phyloP scores from a whole-genome alignment of 768 basidiomycete species.

The Naematelia aurantialba region DNA sequence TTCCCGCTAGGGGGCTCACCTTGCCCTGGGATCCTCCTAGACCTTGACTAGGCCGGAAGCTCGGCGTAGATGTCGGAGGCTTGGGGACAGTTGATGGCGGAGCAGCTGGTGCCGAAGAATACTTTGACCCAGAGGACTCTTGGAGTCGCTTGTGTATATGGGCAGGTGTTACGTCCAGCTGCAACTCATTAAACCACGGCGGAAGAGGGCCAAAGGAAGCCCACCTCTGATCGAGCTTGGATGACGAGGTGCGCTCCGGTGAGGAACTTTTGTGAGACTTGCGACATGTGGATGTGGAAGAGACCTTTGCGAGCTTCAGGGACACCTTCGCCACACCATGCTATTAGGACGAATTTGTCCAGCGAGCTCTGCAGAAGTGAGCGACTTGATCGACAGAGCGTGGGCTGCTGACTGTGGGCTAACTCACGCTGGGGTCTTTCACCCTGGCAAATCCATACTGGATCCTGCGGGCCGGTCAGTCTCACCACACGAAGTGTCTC shows the following conservation, averaged over 20 bases:
- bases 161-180: constrained; percentile 75
- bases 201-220: constrained; percentile 1
- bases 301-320: constrained; percentile 87
- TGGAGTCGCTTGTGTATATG: constrained; percentile 82
- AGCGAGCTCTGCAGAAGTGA: constrained; percentile 64
- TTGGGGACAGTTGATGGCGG: constrained; percentile 55
- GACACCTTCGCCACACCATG: constrained; percentile 97
- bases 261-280: constrained; percentile 69
- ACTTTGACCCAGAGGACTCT: constrained; percentile 83
- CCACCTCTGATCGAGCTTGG: constrained; percentile 42
- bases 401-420: no score
- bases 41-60: constrained; percentile 54
- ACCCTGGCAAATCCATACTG: constrained; percentile 90
- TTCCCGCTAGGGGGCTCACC: constrained; percentile 17
- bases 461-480: constrained; percentile 58
- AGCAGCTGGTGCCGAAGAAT: constrained; percentile 67
- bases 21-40: constrained; percentile 40
- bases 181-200: constrained; percentile 3
- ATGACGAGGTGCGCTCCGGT: constrained; percentile 58
- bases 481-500: no score
- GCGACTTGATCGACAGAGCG: no score
- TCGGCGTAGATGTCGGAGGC: constrained; percentile 59
- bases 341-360: constrained; percentile 88
- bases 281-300: constrained; percentile 78
- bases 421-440: constrained; percentile 72